These are phyloP conservation scores for Ustilago curta DNA, from an alignment of 1,284 basidiomycete species.

Conservation along the genomic window DNA sequence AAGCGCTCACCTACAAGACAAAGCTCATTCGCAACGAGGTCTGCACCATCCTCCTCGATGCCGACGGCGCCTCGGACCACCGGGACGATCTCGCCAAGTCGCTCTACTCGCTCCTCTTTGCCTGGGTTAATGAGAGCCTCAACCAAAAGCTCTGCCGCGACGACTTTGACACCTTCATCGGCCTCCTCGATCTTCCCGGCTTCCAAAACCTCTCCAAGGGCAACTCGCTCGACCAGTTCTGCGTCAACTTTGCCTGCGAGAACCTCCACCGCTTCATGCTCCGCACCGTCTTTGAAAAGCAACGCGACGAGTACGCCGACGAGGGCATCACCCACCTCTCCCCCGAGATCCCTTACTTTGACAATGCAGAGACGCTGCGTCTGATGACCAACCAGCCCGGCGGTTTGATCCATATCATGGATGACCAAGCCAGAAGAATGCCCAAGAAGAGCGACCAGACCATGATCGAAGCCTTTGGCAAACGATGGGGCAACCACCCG, in stretches of 20 bases:
- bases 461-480: slow-evolving; percentile 93
- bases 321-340: slow-evolving; percentile 84
- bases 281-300: slow-evolving; percentile 81
- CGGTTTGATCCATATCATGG: slow-evolving; percentile 95
- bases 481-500: slow-evolving; percentile 92
- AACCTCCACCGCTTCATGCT: slow-evolving; percentile 86
- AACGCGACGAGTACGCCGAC: slow-evolving; percentile 82
- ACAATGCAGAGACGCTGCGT: slow-evolving; percentile 89
- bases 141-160: slow-evolving; percentile 80
- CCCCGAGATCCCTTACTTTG: slow-evolving; percentile 84
- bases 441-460: slow-evolving; percentile 92
- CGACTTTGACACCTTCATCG: slow-evolving; percentile 79
- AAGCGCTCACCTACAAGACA: slow-evolving; percentile 90
- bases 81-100: slow-evolving; percentile 92
- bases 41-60: slow-evolving; percentile 94
- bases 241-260: slow-evolving; percentile 95
- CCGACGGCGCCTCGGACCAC: slow-evolving; percentile 90
- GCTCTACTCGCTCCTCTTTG: slow-evolving; percentile 92
- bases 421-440: slow-evolving; percentile 87
- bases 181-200: slow-evolving; percentile 96
- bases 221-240: slow-evolving; percentile 95
- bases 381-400: slow-evolving; percentile 88
- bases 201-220: slow-evolving; percentile 75
- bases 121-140: slow-evolving; percentile 96
- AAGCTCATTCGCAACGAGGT: slow-evolving; percentile 92